Evolutionary conservation across 305 asterid genomes (phyloP), one percentile per base, ranked within the genome.

Genomic region (Salvia sclarea): DNA sequence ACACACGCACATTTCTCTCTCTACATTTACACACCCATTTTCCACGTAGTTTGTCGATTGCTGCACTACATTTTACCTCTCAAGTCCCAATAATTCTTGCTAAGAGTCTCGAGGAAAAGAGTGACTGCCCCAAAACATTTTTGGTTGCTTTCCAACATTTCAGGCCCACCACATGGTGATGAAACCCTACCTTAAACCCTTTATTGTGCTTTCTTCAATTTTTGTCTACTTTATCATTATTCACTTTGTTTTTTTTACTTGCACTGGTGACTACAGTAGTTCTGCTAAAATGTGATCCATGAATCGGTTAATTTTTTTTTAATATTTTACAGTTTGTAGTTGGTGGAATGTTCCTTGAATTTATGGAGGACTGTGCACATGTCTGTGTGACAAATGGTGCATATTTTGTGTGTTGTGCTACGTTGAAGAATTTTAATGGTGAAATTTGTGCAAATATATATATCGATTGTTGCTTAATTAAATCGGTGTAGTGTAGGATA

Each of bases 101-200:
- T 11, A 4, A 54, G 31, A 40, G 4, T 35, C 43, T 48, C 52
- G 77, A 71, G 72, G 37, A 54, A 61, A 53, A 37, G 61, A 6
- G 50, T 5, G 8, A n/a, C 43, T 11, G 25, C 8, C 54, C 52
- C 49, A 20, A 8, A 53, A 12, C 50, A 8, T 61, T 18, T 18
- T 55, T 16, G 61, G 61, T 50, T 11, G 54, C 66, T 58, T 53
- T 35, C 68, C 77, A 47, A 21, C 75, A 28, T 61, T 59, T 21
- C 50, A 57, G 78, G 76, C 66, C 76, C 70, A 73, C 78, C 76
- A 43, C 79, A 69, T 73, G 82, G 82, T 78, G 78, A 73, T 78
- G 31, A 63, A 63, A 55, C 76, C 76, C 70, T 22, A 61, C 66
- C 25, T 33, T 13, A 17, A 61, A 4, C 48, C 55, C 7, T 21